phyloP scores from a whole-genome alignment of 345 rosid genomes.

The Sisymbrium altissimum region DNA sequence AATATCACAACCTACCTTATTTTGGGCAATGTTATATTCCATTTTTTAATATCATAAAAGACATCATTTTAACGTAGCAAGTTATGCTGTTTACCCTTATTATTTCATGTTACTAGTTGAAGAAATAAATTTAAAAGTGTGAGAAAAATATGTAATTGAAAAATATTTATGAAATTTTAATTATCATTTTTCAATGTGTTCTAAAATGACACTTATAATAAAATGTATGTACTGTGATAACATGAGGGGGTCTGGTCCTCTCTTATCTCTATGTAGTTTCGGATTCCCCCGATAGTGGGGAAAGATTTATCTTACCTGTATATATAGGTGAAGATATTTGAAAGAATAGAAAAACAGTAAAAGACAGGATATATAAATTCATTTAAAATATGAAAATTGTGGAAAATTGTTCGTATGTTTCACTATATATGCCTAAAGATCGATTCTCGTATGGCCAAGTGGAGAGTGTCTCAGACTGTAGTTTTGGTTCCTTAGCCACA shows the following conservation, averaged over 20 bases:
- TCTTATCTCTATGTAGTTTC: background rate
- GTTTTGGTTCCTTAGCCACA: constrained; percentile 14
- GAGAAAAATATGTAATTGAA: background rate
- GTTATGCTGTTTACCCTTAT: background rate
- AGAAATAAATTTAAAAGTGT: background rate
- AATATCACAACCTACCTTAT: background rate
- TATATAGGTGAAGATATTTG: background rate
- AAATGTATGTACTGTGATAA: too few species aligned
- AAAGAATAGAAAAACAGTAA: constrained; percentile 6
- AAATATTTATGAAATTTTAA: background rate
- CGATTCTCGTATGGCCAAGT: constrained; percentile 18
- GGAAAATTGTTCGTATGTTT: background rate
- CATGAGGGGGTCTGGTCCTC: background rate
- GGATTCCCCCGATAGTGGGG: background rate
- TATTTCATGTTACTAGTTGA: background rate
- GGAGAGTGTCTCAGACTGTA: constrained; percentile 20
- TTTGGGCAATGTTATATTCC: too few species aligned
- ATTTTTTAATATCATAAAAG: too few species aligned
- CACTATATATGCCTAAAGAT: background rate
- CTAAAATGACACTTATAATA: background rate
- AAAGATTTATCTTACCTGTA: background rate
- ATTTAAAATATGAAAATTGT: background rate
- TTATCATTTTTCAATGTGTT: background rate
- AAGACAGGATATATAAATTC: background rate
- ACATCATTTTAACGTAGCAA: background rate